A percentile compares a stretch with the other conserved stretches of the same genome.
Evolutionary conservation across 192 early-diverging fungal species (phyloP).

Genomic region (Coemansia sp.): DNA sequence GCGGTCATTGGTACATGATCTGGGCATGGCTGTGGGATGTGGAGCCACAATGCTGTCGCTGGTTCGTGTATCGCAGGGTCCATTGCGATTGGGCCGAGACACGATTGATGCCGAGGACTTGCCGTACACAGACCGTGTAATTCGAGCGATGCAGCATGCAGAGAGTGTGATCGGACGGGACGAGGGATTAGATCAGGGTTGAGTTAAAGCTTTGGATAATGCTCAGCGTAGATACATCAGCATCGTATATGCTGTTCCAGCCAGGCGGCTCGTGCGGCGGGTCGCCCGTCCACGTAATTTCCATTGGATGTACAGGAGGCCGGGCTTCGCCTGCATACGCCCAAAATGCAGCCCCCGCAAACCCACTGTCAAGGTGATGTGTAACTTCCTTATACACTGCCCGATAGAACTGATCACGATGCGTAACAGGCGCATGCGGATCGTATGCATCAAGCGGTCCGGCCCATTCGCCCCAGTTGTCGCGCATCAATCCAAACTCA

Average conservation of each 20-base stretch:
- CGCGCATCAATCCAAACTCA: slow-evolving; percentile 62
- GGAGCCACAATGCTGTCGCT: slow-evolving; percentile 65
- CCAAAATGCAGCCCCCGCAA: slow-evolving; percentile 63
- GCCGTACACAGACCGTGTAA: slow-evolving; percentile 26
- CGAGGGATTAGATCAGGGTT: neutral
- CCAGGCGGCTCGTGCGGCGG: slow-evolving; percentile 62
- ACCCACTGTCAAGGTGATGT: neutral
- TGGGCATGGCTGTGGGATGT: slow-evolving; percentile 58
- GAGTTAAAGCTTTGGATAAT: slow-evolving; percentile 16
- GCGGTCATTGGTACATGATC: slow-evolving; percentile 67
- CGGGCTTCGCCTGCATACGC: slow-evolving; percentile 60
- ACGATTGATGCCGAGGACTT: slow-evolving; percentile 49
- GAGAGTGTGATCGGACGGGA: slow-evolving; percentile 5
- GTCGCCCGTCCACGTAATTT: slow-evolving; percentile 56
- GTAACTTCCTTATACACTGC: slow-evolving; percentile 36
- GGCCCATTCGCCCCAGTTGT: slow-evolving; percentile 36
- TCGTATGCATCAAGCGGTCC: slow-evolving; percentile 40
- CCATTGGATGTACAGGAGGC: slow-evolving; percentile 18
- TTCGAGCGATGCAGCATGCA: slow-evolving; percentile 26
- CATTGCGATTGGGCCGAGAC: slow-evolving; percentile 52
- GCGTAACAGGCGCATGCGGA: slow-evolving; percentile 49
- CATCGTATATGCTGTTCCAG: slow-evolving; percentile 68
- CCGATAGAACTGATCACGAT: slow-evolving; percentile 58
- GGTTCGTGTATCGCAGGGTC: slow-evolving; percentile 60
- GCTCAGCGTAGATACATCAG: slow-evolving; percentile 36